phyloP scores from a whole-genome alignment of 2,329 filamentous ascomycete genomes.

The Diaporthe longicolla region DNA sequence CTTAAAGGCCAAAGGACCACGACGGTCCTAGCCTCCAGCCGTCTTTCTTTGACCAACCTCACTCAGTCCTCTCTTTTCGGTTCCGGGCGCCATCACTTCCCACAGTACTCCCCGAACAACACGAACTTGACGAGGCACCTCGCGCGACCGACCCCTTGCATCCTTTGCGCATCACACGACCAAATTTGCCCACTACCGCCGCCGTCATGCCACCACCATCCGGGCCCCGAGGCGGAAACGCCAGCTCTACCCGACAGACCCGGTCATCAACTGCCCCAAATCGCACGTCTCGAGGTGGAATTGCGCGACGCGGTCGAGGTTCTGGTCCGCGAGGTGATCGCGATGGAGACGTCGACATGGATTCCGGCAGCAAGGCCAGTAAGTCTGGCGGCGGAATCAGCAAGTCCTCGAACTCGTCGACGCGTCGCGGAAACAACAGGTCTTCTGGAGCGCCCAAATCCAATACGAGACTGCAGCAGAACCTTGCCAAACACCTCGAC shows the following conservation, averaged over 20 bases:
- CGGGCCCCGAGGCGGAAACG: slow-evolving; percentile 40
- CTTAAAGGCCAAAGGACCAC: slow-evolving; percentile 34
- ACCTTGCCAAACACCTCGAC: slow-evolving; percentile 49
- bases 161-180: slow-evolving; percentile 3
- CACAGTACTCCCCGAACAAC: neutral
- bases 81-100: neutral
- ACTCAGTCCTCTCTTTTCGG: neutral
- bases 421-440: slow-evolving; percentile 37
- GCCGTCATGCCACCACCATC: slow-evolving; percentile 49
- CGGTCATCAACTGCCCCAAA: slow-evolving; percentile 34
- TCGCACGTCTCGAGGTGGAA: slow-evolving; percentile 58
- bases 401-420: slow-evolving; percentile 44
- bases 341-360: slow-evolving; percentile 75
- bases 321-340: slow-evolving; percentile 58
- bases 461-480: slow-evolving; percentile 45
- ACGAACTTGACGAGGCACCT: neutral
- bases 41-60: slow-evolving; percentile 19
- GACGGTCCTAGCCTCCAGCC: slow-evolving; percentile 22
- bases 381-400: slow-evolving; percentile 52
- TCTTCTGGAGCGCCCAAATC: slow-evolving; percentile 42
- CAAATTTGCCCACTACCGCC: neutral
- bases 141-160: slow-evolving; percentile 7
- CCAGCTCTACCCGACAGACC: slow-evolving; percentile 41
- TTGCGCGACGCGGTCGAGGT: slow-evolving; percentile 63
- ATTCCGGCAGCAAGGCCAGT: slow-evolving; percentile 45